Evolutionary conservation across 305 asterid species (phyloP).

Genomic region (Andrographis paniculata): DNA sequence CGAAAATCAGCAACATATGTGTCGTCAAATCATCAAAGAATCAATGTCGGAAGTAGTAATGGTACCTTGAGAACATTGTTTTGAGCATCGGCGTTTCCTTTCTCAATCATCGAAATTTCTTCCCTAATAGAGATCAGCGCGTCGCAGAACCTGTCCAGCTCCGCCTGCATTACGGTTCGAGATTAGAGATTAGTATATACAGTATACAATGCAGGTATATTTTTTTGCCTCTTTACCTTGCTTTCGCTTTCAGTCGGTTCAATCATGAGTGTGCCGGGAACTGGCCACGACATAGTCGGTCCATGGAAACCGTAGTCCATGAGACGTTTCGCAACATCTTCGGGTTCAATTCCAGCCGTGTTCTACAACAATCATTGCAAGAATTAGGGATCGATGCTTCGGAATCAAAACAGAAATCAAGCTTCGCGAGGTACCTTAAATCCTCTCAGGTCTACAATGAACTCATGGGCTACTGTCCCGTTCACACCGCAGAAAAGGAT

Average conservation of each 20-base stretch:
- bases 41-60: neutral
- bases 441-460: conserved; percentile 83
- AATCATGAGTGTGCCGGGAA: conserved; percentile 97
- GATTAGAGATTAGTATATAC: neutral
- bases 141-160: conserved; percentile 89
- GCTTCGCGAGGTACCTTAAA: conserved; percentile 44
- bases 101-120: conserved; percentile 81
- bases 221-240: conserved; percentile 50
- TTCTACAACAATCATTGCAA: conserved; percentile 27
- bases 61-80: conserved; percentile 92
- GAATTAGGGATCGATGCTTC: conserved; percentile 3
- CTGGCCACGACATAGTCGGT: conserved; percentile 99
- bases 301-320: conserved; percentile 96
- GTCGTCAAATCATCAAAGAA: too few species aligned
- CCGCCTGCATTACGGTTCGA: conserved; percentile 45
- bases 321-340: conserved; percentile 95
- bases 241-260: conserved; percentile 99
- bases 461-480: conserved; percentile 91
- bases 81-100: conserved; percentile 67
- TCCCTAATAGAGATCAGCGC: conserved; percentile 87
- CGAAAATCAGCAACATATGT: too few species aligned
- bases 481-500: conserved; percentile 94
- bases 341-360: conserved; percentile 96
- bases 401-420: neutral
- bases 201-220: too few species aligned